Conservation (phyloP, 345 rosid species). For the Durio zibethinus region DNA sequence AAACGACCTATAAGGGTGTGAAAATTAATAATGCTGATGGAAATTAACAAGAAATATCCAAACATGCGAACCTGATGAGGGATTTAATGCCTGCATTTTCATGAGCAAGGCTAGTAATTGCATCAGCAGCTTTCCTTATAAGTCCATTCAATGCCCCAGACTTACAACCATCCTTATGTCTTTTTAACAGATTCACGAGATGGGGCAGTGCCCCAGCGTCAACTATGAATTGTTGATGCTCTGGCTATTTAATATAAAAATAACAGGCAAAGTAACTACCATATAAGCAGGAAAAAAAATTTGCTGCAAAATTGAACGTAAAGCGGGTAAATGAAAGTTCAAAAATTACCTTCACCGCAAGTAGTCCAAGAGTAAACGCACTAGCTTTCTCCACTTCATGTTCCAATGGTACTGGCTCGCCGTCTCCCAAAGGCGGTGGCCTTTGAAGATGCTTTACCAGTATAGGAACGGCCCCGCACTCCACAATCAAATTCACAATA, state of each 20-base stretch:
- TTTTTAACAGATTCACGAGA: constrained; percentile 53
- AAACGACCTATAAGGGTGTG: constrained; percentile 6
- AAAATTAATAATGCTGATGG: neutral
- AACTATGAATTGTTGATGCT: constrained; percentile 66
- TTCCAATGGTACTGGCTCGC: constrained; percentile 22
- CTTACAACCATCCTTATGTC: constrained; percentile 22
- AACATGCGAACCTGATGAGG: constrained; percentile 45
- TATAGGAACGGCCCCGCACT: constrained; percentile 58
- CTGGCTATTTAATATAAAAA: constrained; percentile 41
- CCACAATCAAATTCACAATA: constrained; percentile 48
- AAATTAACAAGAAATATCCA: neutral
- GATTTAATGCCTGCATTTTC: constrained; percentile 62
- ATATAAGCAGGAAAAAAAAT: neutral
- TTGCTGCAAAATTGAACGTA: neutral
- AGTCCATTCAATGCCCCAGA: constrained; percentile 37
- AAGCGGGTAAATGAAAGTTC: neutral
- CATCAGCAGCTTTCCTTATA: constrained; percentile 73
- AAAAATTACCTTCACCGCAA: constrained; percentile 28
- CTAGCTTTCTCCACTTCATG: constrained; percentile 59
- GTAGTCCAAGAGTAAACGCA: constrained; percentile 57
- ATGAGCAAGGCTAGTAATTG: constrained; percentile 69
- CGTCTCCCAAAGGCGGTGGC: constrained; percentile 15
- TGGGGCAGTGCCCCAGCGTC: constrained; percentile 66
- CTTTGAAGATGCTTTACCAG: constrained; percentile 49
- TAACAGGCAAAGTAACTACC: neutral